Conservation (phyloP, 129 eudicot species). For the Saussurea involucrata region DNA sequence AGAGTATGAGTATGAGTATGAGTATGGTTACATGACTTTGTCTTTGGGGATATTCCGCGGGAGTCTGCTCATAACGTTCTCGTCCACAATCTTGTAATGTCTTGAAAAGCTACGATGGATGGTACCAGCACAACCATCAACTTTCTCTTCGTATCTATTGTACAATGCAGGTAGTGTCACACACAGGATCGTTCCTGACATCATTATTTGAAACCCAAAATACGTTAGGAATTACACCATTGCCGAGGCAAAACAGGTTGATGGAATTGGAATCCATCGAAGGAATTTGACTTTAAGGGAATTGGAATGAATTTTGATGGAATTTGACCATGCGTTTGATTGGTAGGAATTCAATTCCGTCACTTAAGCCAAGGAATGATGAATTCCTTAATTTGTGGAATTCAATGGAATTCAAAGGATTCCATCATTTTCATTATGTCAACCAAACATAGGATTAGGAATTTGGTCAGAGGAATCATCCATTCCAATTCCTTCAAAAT, state of each 20-base stretch:
- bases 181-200: slow-evolving; percentile 66
- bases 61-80: slow-evolving; percentile 58
- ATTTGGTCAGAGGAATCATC: too few species aligned
- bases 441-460: too few species aligned
- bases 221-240: not conserved
- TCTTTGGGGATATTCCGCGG: slow-evolving; percentile 53
- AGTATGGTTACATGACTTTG: slow-evolving; percentile 39
- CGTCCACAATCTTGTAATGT: slow-evolving; percentile 78
- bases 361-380: too few species aligned
- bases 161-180: slow-evolving; percentile 86
- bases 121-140: slow-evolving; percentile 62
- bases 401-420: too few species aligned
- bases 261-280: too few species aligned
- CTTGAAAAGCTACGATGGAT: slow-evolving; percentile 64
- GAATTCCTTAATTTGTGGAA: too few species aligned
- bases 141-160: slow-evolving; percentile 60
- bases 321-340: too few species aligned
- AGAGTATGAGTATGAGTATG: not conserved
- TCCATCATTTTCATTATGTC: too few species aligned
- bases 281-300: too few species aligned
- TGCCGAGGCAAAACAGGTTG: not conserved
- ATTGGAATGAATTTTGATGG: too few species aligned
- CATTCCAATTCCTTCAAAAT: too few species aligned
- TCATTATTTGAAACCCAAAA: slow-evolving; percentile 7
- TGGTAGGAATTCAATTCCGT: too few species aligned